Percentiles rank a stretch among this genome's conserved stretches.
Conservation (phyloP, 495 filamentous ascomycete genomes). For the Bryoglossum gracile region DNA sequence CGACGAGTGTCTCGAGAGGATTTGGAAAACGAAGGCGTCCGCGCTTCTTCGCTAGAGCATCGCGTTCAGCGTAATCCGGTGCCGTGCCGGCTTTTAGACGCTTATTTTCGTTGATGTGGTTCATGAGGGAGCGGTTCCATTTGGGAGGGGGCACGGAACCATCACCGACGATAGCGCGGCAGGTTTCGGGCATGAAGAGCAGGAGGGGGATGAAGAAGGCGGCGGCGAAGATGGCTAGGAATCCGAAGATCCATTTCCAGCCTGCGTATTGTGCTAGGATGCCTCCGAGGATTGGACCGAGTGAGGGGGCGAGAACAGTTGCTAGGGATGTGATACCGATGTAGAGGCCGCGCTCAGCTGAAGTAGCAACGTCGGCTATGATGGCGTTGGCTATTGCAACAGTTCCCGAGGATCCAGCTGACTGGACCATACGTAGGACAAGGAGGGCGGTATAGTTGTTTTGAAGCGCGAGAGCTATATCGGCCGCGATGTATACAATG, state of each 20-base stretch:
- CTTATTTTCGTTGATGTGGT: slow-evolving; percentile 26
- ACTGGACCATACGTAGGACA: slow-evolving; percentile 46
- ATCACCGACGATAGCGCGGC: slow-evolving; percentile 57
- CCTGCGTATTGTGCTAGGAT: slow-evolving; percentile 55
- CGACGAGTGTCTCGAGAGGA: slow-evolving; percentile 48
- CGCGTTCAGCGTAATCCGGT: slow-evolving; percentile 15
- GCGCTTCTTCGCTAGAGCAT: slow-evolving; percentile 7
- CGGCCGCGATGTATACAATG: slow-evolving; percentile 44
- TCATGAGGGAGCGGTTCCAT: slow-evolving; percentile 33
- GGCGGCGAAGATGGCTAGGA: slow-evolving; percentile 65
- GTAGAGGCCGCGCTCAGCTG: slow-evolving; percentile 44
- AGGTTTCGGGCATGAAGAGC: slow-evolving; percentile 64
- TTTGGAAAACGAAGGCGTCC: slow-evolving; percentile 45
- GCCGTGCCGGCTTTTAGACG: neutral
- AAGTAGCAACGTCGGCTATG: slow-evolving; percentile 42
- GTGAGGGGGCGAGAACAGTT: slow-evolving; percentile 59
- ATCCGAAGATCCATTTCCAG: slow-evolving; percentile 82
- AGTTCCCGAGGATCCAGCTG: slow-evolving; percentile 41
- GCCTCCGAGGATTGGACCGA: slow-evolving; percentile 66
- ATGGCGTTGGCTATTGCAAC: slow-evolving; percentile 45
- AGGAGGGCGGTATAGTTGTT: slow-evolving; percentile 43
- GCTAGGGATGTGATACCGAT: slow-evolving; percentile 31
- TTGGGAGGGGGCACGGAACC: slow-evolving; percentile 43
- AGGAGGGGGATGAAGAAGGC: slow-evolving; percentile 52
- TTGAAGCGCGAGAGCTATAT: slow-evolving; percentile 46